Evolutionary conservation across 1,139 yeast genomes (phyloP).

Genomic region (Hemisphaericaspora subhashii): DNA sequence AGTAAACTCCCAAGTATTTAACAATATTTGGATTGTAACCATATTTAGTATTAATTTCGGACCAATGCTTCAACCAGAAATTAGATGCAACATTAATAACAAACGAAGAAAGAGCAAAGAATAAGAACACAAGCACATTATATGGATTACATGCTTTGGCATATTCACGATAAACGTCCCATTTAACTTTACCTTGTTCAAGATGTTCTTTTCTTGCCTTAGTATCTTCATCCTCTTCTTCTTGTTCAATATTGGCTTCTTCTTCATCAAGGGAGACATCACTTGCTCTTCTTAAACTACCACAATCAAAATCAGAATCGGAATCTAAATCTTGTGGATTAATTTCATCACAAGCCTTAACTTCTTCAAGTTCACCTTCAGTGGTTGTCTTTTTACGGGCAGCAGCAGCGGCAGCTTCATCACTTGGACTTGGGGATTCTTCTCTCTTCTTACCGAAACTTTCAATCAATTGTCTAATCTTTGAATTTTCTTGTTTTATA

Average conservation of each 20-base stretch:
- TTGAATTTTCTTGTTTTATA: slow-evolving; percentile 52
- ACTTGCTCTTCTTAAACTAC: slow-evolving; percentile 70
- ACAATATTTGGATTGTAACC: slow-evolving; percentile 73
- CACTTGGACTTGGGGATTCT: slow-evolving; percentile 12
- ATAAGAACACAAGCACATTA: slow-evolving; percentile 59
- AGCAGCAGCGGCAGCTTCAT: slow-evolving; percentile 7
- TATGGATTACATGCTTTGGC: slow-evolving; percentile 85
- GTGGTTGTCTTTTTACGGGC: slow-evolving; percentile 8
- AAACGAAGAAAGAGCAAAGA: slow-evolving; percentile 54
- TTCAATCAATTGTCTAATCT: slow-evolving; percentile 60
- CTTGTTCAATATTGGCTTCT: slow-evolving; percentile 35
- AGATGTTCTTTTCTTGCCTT: slow-evolving; percentile 65
- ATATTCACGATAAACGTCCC: slow-evolving; percentile 81
- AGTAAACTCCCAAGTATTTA: slow-evolving; percentile 73
- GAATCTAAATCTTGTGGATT: slow-evolving; percentile 29
- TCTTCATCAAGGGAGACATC: slow-evolving; percentile 51
- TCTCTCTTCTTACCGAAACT: slow-evolving; percentile 69
- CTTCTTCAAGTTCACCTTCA: slow-evolving; percentile 9
- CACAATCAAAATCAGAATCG: slow-evolving; percentile 34
- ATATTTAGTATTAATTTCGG: slow-evolving; percentile 73
- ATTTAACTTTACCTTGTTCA: slow-evolving; percentile 92
- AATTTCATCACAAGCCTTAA: slow-evolving; percentile 15
- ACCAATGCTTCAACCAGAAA: slow-evolving; percentile 97
- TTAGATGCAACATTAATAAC: slow-evolving; percentile 55
- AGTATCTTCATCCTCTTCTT: slow-evolving; percentile 47